Percentiles rank a stretch among this genome's conserved stretches.
Evolutionary conservation across 106 monocot species (phyloP).

Genomic region (Dactylorhiza incarnata): DNA sequence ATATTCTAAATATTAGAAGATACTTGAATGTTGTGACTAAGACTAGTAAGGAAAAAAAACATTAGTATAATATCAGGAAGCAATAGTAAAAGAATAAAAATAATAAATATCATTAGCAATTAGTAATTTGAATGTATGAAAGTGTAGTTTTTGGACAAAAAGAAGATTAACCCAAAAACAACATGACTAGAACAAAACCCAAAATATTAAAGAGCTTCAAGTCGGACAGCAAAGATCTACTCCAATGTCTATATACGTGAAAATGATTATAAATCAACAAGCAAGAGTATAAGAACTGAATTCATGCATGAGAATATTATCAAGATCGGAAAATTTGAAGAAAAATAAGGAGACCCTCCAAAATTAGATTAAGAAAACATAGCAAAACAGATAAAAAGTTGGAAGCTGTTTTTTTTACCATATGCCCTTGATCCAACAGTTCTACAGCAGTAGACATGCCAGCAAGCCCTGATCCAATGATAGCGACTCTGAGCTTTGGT

Average conservation of each 20-base stretch:
- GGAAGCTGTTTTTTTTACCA: constrained; percentile 32
- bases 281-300: background rate
- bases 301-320: background rate
- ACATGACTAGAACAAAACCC: background rate
- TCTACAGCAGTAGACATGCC: constrained; percentile 99
- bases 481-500: constrained; percentile 89
- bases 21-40: background rate
- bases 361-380: background rate
- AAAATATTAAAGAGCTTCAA: background rate
- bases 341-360: background rate
- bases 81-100: background rate
- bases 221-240: background rate
- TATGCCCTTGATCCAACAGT: constrained; percentile 97
- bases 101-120: background rate
- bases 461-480: constrained; percentile 92
- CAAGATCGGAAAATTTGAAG: background rate
- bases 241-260: background rate
- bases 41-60: background rate
- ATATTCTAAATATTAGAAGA: background rate
- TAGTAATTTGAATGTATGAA: background rate
- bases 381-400: background rate
- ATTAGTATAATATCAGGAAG: background rate
- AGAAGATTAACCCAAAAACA: background rate
- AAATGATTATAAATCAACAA: background rate
- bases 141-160: background rate